phyloP scores from a whole-genome alignment of 805 yeast genomes.

The Hanseniaspora taiwanica region DNA sequence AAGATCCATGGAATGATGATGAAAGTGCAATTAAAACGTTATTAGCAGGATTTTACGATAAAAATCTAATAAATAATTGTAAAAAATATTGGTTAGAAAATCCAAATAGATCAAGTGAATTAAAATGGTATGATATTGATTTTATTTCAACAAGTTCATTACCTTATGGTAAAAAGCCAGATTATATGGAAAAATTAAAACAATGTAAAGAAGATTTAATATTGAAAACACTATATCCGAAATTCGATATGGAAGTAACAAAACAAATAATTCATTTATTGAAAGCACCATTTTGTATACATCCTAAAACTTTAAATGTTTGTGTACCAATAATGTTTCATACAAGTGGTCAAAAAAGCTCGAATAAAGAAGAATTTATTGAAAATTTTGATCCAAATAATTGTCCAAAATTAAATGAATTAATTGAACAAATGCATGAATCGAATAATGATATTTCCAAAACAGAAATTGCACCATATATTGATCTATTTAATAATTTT shows the following conservation, averaged over 20 bases:
- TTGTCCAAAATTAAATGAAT: slow-evolving; percentile 60
- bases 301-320: slow-evolving; percentile 89
- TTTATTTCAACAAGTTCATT: slow-evolving; percentile 27
- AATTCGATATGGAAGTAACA: slow-evolving; percentile 88
- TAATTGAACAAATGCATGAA: slow-evolving; percentile 51
- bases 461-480: slow-evolving; percentile 59
- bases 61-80: slow-evolving; percentile 38
- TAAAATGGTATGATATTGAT: slow-evolving; percentile 74
- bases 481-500: slow-evolving; percentile 50
- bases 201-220: slow-evolving; percentile 78
- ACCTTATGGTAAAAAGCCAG: slow-evolving; percentile 17
- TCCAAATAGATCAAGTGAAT: slow-evolving; percentile 38
- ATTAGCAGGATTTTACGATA: slow-evolving; percentile 50
- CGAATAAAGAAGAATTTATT: background rate
- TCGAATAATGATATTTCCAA: slow-evolving; percentile 35
- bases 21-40: slow-evolving; percentile 44
- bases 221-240: slow-evolving; percentile 71
- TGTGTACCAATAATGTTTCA: slow-evolving; percentile 59
- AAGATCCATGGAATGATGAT: slow-evolving; percentile 70
- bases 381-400: slow-evolving; percentile 57
- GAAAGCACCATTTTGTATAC: slow-evolving; percentile 93
- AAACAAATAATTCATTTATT: slow-evolving; percentile 79
- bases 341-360: background rate
- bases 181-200: slow-evolving; percentile 30
- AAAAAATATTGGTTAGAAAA: slow-evolving; percentile 44